These are phyloP conservation scores for Trypanosoma mega DNA, from an alignment of 208 protist genomes.

Conservation along the genomic window DNA sequence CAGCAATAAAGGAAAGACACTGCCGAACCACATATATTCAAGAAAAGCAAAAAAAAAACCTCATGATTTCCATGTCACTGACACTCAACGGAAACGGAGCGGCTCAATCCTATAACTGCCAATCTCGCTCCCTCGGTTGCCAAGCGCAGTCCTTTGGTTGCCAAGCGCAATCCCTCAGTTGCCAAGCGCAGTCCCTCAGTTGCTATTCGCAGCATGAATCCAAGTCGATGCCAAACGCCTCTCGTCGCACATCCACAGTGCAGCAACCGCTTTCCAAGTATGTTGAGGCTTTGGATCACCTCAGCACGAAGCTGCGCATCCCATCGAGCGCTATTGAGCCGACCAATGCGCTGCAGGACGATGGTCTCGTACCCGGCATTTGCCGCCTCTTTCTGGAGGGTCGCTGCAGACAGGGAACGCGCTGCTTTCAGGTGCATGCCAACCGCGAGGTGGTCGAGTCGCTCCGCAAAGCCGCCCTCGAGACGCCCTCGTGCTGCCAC, in stretches of 20 bases:
- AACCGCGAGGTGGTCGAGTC: slow-evolving; percentile 49
- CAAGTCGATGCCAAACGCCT: neutral
- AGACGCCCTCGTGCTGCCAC: slow-evolving; percentile 72
- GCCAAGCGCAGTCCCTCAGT: neutral
- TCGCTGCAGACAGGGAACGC: slow-evolving; percentile 61
- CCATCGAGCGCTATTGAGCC: slow-evolving; percentile 62
- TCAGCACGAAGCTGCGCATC: slow-evolving; percentile 79
- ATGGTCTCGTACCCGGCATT: slow-evolving; percentile 75
- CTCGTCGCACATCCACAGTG: neutral
- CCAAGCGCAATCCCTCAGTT: neutral
- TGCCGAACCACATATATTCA: neutral
- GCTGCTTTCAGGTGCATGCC: slow-evolving; percentile 85
- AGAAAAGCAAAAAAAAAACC: slow-evolving; percentile 8
- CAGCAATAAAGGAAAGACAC: neutral
- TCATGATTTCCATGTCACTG: neutral
- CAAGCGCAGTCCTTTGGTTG: neutral
- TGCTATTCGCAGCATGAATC: neutral
- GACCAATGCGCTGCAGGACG: slow-evolving; percentile 72
- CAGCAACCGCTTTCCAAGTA: neutral
- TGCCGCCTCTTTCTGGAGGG: slow-evolving; percentile 81
- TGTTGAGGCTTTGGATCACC: slow-evolving; percentile 78
- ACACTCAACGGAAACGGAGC: slow-evolving; percentile 5
- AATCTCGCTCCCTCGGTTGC: neutral
- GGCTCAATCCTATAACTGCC: slow-evolving; percentile 5
- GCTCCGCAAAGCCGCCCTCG: slow-evolving; percentile 57